Evolutionary conservation across 805 yeast species (phyloP).

Genomic region (Dipodascopsis uninucleata): DNA sequence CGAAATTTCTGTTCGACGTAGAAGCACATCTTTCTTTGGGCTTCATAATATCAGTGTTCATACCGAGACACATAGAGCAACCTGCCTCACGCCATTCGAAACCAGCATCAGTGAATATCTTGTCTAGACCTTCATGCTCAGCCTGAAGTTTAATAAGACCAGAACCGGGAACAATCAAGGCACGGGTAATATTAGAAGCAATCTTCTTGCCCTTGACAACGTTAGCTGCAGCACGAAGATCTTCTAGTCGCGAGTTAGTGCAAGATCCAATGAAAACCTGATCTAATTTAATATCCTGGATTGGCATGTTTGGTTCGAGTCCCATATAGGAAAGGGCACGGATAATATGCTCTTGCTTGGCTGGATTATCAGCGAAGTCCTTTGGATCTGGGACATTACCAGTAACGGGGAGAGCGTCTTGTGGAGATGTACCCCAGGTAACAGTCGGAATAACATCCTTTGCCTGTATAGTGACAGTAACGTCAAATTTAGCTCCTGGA

Average conservation of each 20-base stretch:
- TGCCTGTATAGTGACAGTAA: slow-evolving; percentile 76
- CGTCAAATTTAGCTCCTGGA: slow-evolving; percentile 84
- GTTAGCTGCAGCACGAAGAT: slow-evolving; percentile 89
- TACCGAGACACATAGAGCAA: slow-evolving; percentile 98
- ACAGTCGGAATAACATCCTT: slow-evolving; percentile 89
- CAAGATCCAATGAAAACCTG: slow-evolving; percentile 98
- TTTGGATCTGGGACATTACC: slow-evolving; percentile 88
- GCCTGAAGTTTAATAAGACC: slow-evolving; percentile 93
- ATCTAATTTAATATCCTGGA: slow-evolving; percentile 72
- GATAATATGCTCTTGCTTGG: slow-evolving; percentile 77
- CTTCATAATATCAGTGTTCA: slow-evolving; percentile 95
- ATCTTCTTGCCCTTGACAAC: slow-evolving; percentile 87
- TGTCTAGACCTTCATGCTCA: slow-evolving; percentile 90
- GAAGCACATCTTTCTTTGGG: slow-evolving; percentile 99
- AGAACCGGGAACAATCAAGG: slow-evolving; percentile 95
- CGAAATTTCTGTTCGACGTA: slow-evolving; percentile 97
- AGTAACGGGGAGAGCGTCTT: slow-evolving; percentile 94
- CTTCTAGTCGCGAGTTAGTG: slow-evolving; percentile 97
- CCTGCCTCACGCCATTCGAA: slow-evolving; percentile 99
- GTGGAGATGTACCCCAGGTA: slow-evolving; percentile 99
- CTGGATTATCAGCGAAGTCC: slow-evolving; percentile 50
- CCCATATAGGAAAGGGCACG: slow-evolving; percentile 94
- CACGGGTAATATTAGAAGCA: slow-evolving; percentile 75
- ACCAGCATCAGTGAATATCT: slow-evolving; percentile 86
- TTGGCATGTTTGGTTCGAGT: slow-evolving; percentile 73